Evolutionary conservation across 2,329 filamentous ascomycete genomes (phyloP), one percentile per base, ranked within the genome.

Genomic region (Fusarium clavum): DNA sequence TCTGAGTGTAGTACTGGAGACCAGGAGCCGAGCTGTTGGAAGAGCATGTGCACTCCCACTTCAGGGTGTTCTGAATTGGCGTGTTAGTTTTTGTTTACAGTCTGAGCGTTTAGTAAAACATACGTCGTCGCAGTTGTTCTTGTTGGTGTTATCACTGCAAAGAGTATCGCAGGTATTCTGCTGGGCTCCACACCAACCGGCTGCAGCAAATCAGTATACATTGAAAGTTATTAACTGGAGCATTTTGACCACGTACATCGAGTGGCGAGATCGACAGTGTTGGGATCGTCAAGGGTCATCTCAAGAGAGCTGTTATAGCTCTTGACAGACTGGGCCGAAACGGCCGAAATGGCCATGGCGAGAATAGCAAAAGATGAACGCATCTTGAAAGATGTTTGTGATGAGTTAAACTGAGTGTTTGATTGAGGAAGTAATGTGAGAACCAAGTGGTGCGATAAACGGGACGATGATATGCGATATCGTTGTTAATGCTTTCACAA

Each of bases 1-100:
- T 87, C 80, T 87, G 82, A 51, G 67, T 72, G 79, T 87, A 89
- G 77, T 84, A 82, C 77, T 87, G 79, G 47, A 89, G 82, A 61
- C 83, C 84, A 16, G 86, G 86, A 9, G 81, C 79, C 48, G 81
- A 82, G 73, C 76, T 79, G 77, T 88, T 86, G 68, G 77, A 73
- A 34, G 75, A 56, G 81, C 87, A 88, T 18, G 77, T 81, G 78
- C 87, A 89, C 18, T 75, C 70, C 78, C 82, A 88, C 56, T 78
- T 70, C 45, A 88, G 81, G 45, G 80, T 80, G 43, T 57, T 56
- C 83, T 87, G 67, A 45, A 49, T 10, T 18, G 13, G 34, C 20
- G 24, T 63, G 29, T 64, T 72, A 57, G 61, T 53, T 41, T 44
- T 43, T 18, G n/a, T 11, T 9, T 22, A 47, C 41, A 29, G 9